Conservation (phyloP, 179 eudicot species). For the Corrigiola litoralis region DNA sequence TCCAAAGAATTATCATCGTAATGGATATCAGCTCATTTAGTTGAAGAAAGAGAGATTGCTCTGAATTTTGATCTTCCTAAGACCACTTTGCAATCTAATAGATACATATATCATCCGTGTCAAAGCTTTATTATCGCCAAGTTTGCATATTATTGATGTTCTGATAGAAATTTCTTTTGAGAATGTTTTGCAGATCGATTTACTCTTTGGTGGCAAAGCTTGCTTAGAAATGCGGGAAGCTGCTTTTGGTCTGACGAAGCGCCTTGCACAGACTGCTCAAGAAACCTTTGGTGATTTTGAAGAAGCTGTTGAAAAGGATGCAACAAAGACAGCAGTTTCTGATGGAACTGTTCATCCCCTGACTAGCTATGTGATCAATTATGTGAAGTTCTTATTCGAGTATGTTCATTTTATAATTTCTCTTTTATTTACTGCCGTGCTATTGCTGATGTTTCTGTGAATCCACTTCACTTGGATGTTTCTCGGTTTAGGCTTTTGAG, state of each 20-base stretch:
- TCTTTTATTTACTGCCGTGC: not conserved
- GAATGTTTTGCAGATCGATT: constrained; percentile 58
- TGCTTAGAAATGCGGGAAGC: constrained; percentile 82
- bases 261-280: constrained; percentile 91
- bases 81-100: no score
- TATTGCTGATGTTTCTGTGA: not conserved
- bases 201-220: constrained; percentile 75
- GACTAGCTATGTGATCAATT: constrained; percentile 97
- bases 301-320: constrained; percentile 97
- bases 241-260: constrained; percentile 82
- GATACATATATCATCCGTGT: no score
- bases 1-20: no score
- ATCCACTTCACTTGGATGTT: not conserved
- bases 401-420: constrained; percentile 35
- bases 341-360: constrained; percentile 98
- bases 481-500: not conserved
- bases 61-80: no score
- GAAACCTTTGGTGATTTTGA: constrained; percentile 96
- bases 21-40: no score
- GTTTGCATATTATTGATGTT: no score
- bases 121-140: no score
- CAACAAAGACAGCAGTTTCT: constrained; percentile 79
- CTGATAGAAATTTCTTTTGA: no score
- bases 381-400: constrained; percentile 93
- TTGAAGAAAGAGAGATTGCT: no score